A percentile compares a stretch with the other conserved stretches of the same genome.
These are phyloP conservation scores for Ulota crispa DNA, from an alignment of 225 moss, liverwort and hornwort genomes.

Conservation along the genomic window DNA sequence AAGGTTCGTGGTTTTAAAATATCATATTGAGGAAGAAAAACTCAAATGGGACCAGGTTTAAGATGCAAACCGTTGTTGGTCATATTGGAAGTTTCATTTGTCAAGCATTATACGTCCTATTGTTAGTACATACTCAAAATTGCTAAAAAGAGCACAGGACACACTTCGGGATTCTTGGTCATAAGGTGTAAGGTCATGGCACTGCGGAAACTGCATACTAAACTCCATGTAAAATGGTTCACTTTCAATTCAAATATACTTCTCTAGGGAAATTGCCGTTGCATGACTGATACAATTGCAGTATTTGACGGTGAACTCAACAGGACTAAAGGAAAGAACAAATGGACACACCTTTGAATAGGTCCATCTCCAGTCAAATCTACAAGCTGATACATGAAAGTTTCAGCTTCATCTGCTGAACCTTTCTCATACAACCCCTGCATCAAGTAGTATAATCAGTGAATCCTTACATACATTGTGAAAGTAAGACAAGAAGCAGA, in stretches of 20 bases:
- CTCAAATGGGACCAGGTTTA: not conserved
- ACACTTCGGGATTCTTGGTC: not conserved
- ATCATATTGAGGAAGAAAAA: not conserved
- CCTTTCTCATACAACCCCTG: slow-evolving; percentile 93
- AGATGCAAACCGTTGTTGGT: no score
- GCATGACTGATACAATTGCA: not conserved
- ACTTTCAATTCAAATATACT: not conserved
- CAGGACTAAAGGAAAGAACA: not conserved
- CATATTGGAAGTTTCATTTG: no score
- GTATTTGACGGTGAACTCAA: not conserved
- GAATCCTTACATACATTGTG: not conserved
- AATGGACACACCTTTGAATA: slow-evolving; percentile 58
- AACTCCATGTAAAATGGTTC: not conserved
- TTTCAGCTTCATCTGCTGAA: slow-evolving; percentile 71
- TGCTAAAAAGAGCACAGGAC: not conserved
- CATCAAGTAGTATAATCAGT: slow-evolving; percentile 2
- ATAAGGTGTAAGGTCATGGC: not conserved
- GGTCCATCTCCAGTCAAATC: slow-evolving; percentile 84
- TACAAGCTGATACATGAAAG: slow-evolving; percentile 79
- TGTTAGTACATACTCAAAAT: not conserved
- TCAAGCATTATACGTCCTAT: no score
- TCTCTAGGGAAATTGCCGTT: not conserved
- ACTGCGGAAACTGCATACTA: not conserved
- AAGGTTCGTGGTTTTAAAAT: not conserved
- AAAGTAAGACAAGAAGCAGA: not conserved